These are phyloP conservation scores for Cryptosporidium bovis DNA, from an alignment of 169 alveolate genomes.

Conservation along the genomic window DNA sequence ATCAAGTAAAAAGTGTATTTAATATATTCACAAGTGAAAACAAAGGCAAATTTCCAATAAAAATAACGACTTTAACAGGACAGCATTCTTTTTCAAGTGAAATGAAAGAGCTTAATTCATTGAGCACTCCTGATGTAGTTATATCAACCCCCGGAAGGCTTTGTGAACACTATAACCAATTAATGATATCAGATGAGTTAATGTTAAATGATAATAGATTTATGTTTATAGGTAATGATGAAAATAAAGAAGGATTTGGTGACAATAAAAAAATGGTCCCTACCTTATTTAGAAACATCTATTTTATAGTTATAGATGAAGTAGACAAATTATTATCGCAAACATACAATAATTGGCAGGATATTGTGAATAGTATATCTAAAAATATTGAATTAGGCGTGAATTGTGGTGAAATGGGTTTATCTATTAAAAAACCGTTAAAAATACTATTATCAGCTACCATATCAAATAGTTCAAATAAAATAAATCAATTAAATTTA, in stretches of 20 bases:
- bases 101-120: constrained; percentile 18
- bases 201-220: too few relatives aligned
- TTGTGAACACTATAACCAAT: constrained; percentile 63
- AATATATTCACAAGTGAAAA: constrained; percentile 80
- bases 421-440: constrained; percentile 24
- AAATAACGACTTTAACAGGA: constrained; percentile 41
- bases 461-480: constrained; percentile 34
- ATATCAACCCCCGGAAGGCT: constrained; percentile 71
- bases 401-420: constrained; percentile 37
- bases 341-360: constrained; percentile 46
- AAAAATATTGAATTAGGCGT: neutral
- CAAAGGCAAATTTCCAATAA: constrained; percentile 54
- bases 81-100: constrained; percentile 67
- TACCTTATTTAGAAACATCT: constrained; percentile 65
- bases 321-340: constrained; percentile 77
- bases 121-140: constrained; percentile 31
- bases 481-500: constrained; percentile 21
- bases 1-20: constrained; percentile 86
- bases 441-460: constrained; percentile 48
- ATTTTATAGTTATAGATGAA: constrained; percentile 78
- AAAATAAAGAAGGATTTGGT: too few relatives aligned
- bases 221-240: too few relatives aligned
- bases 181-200: neutral
- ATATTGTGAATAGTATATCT: constrained; percentile 37
- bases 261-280: constrained; percentile 68